Conservation (phyloP, 768 basidiomycete genomes). For the Boletus pseudopeckii region DNA sequence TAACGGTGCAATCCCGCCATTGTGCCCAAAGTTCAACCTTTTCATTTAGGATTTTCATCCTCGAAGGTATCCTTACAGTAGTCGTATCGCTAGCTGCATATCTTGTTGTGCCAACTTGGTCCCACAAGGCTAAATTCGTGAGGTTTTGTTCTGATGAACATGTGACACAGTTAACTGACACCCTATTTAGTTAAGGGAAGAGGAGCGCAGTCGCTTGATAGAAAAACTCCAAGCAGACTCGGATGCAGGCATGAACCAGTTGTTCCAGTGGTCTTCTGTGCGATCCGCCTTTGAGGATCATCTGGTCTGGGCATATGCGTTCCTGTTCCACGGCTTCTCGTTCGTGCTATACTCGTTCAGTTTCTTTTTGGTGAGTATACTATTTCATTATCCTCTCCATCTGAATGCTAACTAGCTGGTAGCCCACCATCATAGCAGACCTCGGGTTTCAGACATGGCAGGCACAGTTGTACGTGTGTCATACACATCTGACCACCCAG, state of each 20-base stretch:
- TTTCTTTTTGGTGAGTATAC: constrained; percentile 46
- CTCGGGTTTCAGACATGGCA: constrained; percentile 60
- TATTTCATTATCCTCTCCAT: not conserved
- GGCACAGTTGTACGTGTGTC: constrained; percentile 47
- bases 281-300: constrained; percentile 55
- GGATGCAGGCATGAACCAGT: constrained; percentile 51
- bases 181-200: constrained; percentile 43
- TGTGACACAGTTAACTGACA: not conserved
- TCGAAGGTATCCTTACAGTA: constrained; percentile 53
- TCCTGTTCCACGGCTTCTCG: constrained; percentile 60
- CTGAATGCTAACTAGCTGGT: not conserved
- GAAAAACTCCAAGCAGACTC: constrained; percentile 50
- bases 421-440: constrained; percentile 58
- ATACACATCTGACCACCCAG: not conserved
- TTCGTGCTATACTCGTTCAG: constrained; percentile 57
- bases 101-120: constrained; percentile 58
- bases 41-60: constrained; percentile 50
- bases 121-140: constrained; percentile 55
- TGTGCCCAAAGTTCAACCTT: not conserved
- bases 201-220: constrained; percentile 48
- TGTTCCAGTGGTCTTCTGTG: constrained; percentile 57
- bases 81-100: constrained; percentile 46
- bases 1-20: not conserved
- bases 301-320: constrained; percentile 56
- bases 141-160: constrained; percentile 13